These are phyloP conservation scores for Vachellia collinsii DNA, from an alignment of 306 rosid genomes.

Conservation along the genomic window DNA sequence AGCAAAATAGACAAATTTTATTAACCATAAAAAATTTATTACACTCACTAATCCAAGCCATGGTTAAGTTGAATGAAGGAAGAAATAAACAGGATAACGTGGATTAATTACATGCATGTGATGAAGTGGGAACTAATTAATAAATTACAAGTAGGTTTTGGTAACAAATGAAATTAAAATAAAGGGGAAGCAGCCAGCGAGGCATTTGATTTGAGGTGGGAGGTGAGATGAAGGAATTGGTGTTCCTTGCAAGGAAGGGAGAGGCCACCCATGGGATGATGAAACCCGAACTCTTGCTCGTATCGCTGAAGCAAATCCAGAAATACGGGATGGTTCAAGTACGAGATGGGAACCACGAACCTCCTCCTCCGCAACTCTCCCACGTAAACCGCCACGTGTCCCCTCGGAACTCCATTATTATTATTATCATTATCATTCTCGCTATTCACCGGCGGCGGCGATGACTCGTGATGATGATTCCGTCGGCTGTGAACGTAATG, in stretches of 20 bases:
- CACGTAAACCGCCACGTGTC: not conserved
- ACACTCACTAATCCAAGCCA: too few species aligned
- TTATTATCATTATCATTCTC: too few species aligned
- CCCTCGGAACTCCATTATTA: not conserved
- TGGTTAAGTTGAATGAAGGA: too few species aligned
- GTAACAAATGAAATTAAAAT: not conserved
- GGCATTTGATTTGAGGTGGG: not conserved
- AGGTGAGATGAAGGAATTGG: not conserved
- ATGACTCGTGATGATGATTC: not conserved
- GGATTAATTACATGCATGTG: not conserved
- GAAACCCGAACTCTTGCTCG: constrained; percentile 2
- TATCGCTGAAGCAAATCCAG: not conserved
- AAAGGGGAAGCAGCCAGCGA: not conserved
- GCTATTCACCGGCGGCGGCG: not conserved
- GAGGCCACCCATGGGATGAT: not conserved
- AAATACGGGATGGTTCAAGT: constrained; percentile 1
- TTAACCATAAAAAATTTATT: too few species aligned
- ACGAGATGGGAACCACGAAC: not conserved
- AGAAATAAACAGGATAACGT: too few species aligned
- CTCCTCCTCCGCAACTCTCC: constrained; percentile 18
- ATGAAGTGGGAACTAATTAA: not conserved
- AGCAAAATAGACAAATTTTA: too few species aligned
- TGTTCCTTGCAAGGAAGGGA: not conserved
- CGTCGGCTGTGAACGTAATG: not conserved
- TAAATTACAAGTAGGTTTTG: not conserved